A percentile compares a stretch with the other conserved stretches of the same genome.
These are phyloP conservation scores for Lachnellula arida DNA, from an alignment of 2,329 filamentous ascomycete species.

Conservation along the genomic window DNA sequence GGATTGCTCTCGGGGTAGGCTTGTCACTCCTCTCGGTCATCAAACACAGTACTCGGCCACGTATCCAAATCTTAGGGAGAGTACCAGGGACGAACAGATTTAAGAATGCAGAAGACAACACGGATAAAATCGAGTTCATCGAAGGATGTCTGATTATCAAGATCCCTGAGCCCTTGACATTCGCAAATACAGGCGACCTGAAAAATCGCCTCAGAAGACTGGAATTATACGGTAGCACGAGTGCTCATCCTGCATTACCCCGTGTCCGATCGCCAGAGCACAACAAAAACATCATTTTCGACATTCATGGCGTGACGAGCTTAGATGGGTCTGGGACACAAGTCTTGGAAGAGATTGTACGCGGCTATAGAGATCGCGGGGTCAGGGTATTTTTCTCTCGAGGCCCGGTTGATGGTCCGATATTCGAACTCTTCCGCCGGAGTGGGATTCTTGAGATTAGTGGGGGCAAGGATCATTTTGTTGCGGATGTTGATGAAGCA, in stretches of 20 bases:
- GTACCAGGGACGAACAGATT: slow-evolving; percentile 79
- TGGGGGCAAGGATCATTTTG: slow-evolving; percentile 74
- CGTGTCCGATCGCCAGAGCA: slow-evolving; percentile 70
- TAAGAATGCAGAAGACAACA: slow-evolving; percentile 74
- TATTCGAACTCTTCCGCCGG: slow-evolving; percentile 64
- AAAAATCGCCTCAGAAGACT: slow-evolving; percentile 78
- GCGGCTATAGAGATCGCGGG: slow-evolving; percentile 68
- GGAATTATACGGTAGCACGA: slow-evolving; percentile 83
- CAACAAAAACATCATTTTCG: slow-evolving; percentile 91
- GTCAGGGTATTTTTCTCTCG: slow-evolving; percentile 73
- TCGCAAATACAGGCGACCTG: slow-evolving; percentile 91
- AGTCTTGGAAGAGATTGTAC: slow-evolving; percentile 85
- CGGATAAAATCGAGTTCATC: slow-evolving; percentile 75
- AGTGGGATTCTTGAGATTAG: slow-evolving; percentile 83
- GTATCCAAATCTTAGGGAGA: slow-evolving; percentile 93
- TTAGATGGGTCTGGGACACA: slow-evolving; percentile 92
- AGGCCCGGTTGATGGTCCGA: slow-evolving; percentile 37
- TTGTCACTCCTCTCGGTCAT: slow-evolving; percentile 87
- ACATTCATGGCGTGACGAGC: slow-evolving; percentile 94
- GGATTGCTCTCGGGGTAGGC: slow-evolving; percentile 90
- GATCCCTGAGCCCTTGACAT: slow-evolving; percentile 93
- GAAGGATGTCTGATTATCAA: slow-evolving; percentile 94
- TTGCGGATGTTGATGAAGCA: slow-evolving; percentile 78
- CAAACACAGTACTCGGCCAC: slow-evolving; percentile 81
- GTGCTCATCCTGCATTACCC: slow-evolving; percentile 82